Evolutionary conservation across 2,329 filamentous ascomycete species (phyloP).

Genomic region (Pseudocercospora cruenta): DNA sequence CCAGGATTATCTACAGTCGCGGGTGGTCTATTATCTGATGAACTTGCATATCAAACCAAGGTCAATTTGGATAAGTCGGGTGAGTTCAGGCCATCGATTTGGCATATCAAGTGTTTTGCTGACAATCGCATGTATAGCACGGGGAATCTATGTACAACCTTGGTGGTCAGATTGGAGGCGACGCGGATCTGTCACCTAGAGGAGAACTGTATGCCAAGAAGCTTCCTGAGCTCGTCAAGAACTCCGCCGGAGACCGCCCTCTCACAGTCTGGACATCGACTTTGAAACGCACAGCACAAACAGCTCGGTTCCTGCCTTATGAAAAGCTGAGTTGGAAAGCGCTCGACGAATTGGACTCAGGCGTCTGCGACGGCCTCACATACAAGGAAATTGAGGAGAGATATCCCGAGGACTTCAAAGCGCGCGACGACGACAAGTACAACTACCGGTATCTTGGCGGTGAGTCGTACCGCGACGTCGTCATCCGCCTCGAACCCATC

Average conservation of each 20-base stretch:
- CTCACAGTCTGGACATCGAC: constrained; percentile 78
- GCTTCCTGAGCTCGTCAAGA: constrained; percentile 79
- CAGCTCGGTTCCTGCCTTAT: constrained; percentile 83
- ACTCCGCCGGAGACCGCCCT: constrained; percentile 79
- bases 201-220: constrained; percentile 85
- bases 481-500: constrained; percentile 96
- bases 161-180: constrained; percentile 86
- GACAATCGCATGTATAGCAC: constrained; percentile 60
- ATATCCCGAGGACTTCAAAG: constrained; percentile 92
- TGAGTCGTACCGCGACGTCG: constrained; percentile 93
- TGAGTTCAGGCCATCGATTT: constrained; percentile 22
- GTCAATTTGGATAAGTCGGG: constrained; percentile 90
- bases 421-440: constrained; percentile 98
- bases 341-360: constrained; percentile 93
- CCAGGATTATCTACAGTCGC: constrained; percentile 92
- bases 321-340: constrained; percentile 99
- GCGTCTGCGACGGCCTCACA: constrained; percentile 94
- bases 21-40: constrained; percentile 97
- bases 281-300: constrained; percentile 84
- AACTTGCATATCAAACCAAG: constrained; percentile 96
- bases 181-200: constrained; percentile 81
- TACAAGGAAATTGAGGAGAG: constrained; percentile 91
- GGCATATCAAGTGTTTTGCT: constrained; percentile 1
- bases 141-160: constrained; percentile 94
- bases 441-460: constrained; percentile 98